Base-by-base conservation (phyloP, 2,329 filamentous ascomycete species). In the Graphilbum fragrans region DNA sequence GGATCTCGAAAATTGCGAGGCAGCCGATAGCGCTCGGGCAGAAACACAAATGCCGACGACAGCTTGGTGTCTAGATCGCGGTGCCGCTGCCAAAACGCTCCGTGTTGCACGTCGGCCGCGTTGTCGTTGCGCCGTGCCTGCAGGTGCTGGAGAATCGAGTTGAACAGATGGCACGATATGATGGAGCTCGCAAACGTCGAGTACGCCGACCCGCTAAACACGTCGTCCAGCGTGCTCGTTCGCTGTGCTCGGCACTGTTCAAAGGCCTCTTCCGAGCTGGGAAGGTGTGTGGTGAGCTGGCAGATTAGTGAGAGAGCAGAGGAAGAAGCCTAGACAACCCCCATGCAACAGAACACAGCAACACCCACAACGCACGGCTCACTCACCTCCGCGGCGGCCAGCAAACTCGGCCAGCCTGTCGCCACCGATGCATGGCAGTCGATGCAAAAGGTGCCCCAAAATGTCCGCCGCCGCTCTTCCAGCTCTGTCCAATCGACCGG, bases 361-460 rank as follows among this genome's bases (percentile, higher is more conserved):
- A 32, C 29, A 32, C 29, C 20, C n/a, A 9, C 11, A 9, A n/a
- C 9, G 9, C 31, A 12, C 9, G 19, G 25, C n/a, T 5, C 33
- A 50, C 60, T 51, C 50, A 71, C 73, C 47, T 94, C 85, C 54
- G 67, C 67, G 44, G 85, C 72, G 47, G 93, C 80, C 34, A 94
- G 78, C 21, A 79, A 65, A 65, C 85, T 81, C 0, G 88, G 86
- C 88, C 88, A 95, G 3, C 88, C 88, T 4, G 87, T 94, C 12
- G 86, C 86, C 39, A 94, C 84, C 52, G 82, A 86, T 3, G 85
- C 81, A 60, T 93, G 93, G 21, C 84, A 74, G 57, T 95, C 88
- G 34, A 84, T 71, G 49, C 80, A 82, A 53, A 90, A 95, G 1
- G 79, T 72, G 49, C 80, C 75, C 90, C 90, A 95, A 51, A 94